These are phyloP conservation scores for Hibiscus tridactylites DNA, from an alignment of 345 rosid genomes.

Conservation along the genomic window DNA sequence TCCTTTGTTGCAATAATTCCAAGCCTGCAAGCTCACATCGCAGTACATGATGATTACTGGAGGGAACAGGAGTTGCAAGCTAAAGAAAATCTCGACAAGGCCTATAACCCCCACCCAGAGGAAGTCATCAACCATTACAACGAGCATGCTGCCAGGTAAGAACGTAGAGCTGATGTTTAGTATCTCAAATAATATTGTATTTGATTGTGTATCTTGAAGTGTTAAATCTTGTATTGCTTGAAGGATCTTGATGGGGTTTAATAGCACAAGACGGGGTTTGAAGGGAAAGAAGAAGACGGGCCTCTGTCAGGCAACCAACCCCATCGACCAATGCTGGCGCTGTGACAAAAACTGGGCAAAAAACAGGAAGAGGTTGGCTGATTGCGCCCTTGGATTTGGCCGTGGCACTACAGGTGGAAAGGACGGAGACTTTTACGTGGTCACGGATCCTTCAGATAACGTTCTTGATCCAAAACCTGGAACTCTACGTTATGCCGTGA, in stretches of 20 bases:
- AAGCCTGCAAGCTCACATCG: slow-evolving; percentile 22
- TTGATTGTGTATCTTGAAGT: neutral
- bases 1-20: slow-evolving; percentile 22
- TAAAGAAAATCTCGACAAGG: slow-evolving; percentile 17
- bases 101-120: slow-evolving; percentile 47
- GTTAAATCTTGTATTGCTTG: neutral
- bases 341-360: slow-evolving; percentile 55
- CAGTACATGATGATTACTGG: slow-evolving; percentile 57
- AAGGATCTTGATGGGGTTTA: slow-evolving; percentile 8
- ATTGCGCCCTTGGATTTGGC: slow-evolving; percentile 66
- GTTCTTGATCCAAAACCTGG: slow-evolving; percentile 50
- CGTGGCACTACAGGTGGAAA: slow-evolving; percentile 55
- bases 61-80: slow-evolving; percentile 31
- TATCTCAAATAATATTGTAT: too few relatives aligned
- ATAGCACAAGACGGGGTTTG: slow-evolving; percentile 47
- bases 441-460: slow-evolving; percentile 59
- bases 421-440: slow-evolving; percentile 43
- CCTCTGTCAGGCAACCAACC: slow-evolving; percentile 64
- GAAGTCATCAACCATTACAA: too few relatives aligned
- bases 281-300: slow-evolving; percentile 18
- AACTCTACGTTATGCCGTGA: slow-evolving; percentile 56
- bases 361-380: slow-evolving; percentile 44
- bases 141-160: slow-evolving; percentile 31
- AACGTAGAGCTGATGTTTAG: too few relatives aligned
- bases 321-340: slow-evolving; percentile 84